phyloP scores from a whole-genome alignment of 1,284 basidiomycete genomes.

The Kalmanozyma brasiliensis region DNA sequence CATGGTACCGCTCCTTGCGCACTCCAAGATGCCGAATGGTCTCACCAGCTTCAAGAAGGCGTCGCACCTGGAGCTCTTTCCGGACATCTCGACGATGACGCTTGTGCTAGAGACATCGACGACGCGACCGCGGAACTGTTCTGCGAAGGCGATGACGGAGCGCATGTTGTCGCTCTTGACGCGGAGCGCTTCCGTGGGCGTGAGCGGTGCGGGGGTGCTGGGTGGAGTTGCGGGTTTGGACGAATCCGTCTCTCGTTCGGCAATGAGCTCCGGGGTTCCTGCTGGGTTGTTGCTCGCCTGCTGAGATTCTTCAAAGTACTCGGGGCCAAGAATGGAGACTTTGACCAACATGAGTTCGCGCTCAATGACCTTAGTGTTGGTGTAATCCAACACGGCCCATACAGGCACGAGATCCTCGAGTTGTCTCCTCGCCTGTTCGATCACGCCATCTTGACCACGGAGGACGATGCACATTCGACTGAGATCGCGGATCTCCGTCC shows the following conservation, averaged over 20 bases:
- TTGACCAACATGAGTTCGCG: slow-evolving; percentile 89
- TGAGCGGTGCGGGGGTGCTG: slow-evolving; percentile 71
- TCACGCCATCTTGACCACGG: slow-evolving; percentile 94
- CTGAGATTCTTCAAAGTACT: slow-evolving; percentile 80
- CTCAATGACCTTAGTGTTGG: slow-evolving; percentile 75
- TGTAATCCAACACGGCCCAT: slow-evolving; percentile 68
- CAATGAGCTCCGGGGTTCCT: slow-evolving; percentile 51
- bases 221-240: slow-evolving; percentile 15
- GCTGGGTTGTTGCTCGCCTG: slow-evolving; percentile 25
- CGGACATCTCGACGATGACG: slow-evolving; percentile 93
- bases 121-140: slow-evolving; percentile 90
- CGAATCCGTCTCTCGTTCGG: slow-evolving; percentile 48
- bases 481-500: slow-evolving; percentile 95
- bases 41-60: slow-evolving; percentile 91
- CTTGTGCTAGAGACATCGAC: slow-evolving; percentile 95
- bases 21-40: slow-evolving; percentile 94
- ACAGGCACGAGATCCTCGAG: slow-evolving; percentile 67
- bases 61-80: slow-evolving; percentile 89
- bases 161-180: slow-evolving; percentile 89
- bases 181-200: slow-evolving; percentile 81
- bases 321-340: slow-evolving; percentile 94
- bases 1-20: slow-evolving; percentile 78
- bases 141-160: slow-evolving; percentile 83
- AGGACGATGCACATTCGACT: slow-evolving; percentile 98
- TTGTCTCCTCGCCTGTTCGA: slow-evolving; percentile 80